These are phyloP conservation scores for Candida tibetensis DNA, from an alignment of 805 yeast species.

Conservation along the genomic window DNA sequence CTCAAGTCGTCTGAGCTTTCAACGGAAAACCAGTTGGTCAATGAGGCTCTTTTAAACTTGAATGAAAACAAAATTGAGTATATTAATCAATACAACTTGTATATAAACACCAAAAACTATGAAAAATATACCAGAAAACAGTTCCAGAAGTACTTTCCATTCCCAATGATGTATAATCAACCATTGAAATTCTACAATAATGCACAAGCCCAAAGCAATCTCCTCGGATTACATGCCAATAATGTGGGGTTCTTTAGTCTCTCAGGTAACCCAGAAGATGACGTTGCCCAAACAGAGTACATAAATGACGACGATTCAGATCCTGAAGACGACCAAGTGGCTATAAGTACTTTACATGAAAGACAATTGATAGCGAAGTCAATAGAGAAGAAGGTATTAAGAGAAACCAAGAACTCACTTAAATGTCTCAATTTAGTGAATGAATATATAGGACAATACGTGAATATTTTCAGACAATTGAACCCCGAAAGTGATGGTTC, in stretches of 20 bases:
- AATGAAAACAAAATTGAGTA: conserved; percentile 40
- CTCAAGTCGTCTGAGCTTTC: conserved; percentile 11
- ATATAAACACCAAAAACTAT: conserved; percentile 56
- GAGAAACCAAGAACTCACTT: conserved; percentile 33
- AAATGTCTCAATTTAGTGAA: conserved; percentile 28
- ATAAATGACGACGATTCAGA: conserved; percentile 20
- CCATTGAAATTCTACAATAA: conserved; percentile 47
- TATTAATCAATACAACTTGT: conserved; percentile 57
- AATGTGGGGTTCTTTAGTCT: conserved; percentile 29
- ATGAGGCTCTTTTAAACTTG: conserved; percentile 44
- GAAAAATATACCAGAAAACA: conserved; percentile 55
- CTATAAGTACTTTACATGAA: conserved; percentile 40
- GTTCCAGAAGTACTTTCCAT: conserved; percentile 54
- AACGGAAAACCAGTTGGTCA: conserved; percentile 33
- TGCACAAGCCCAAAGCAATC: conserved; percentile 34
- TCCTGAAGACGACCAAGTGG: conserved; percentile 20
- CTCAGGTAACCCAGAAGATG: conserved; percentile 11
- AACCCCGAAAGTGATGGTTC: conserved; percentile 12
- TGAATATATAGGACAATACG: conserved; percentile 18
- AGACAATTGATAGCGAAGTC: conserved; percentile 32
- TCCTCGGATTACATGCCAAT: conserved; percentile 28
- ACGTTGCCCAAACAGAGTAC: conserved; percentile 29
- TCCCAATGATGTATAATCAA: conserved; percentile 73
- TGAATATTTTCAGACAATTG: conserved; percentile 13
- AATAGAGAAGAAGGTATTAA: conserved; percentile 26